Evolutionary conservation across 441 rosid species (phyloP), one percentile per base, ranked within the genome.

Genomic region (Gossypium gossypioides): DNA sequence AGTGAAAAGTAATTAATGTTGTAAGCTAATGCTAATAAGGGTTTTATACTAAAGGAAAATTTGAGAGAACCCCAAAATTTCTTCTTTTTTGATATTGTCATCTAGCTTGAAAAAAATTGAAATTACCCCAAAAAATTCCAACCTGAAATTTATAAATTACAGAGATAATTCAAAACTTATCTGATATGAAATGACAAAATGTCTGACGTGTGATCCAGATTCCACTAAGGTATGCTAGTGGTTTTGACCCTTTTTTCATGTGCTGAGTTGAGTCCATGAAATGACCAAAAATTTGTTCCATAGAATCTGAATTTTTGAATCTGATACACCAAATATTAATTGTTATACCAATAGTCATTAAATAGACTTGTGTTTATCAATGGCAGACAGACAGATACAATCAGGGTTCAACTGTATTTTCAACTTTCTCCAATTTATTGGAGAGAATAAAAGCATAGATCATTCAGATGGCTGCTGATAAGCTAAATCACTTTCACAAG

Each of bases 161-260:
- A 37, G 44, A 37, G 44, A 37, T 37, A 37, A 37, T 37, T 37
- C 44, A 18, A 52, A 52, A 16, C 10, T 52, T 56, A 22, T 9
- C 6, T 12, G 24, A 56, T 56, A 22, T 21, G 27, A 56, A 56
- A 22, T 22, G 60, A 56, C 29, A 58, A 46, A 77, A 54, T 46
- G 9, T 71, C 62, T 76, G 77, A 67, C 72, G 34, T 73, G 21
- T 52, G 78, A 81, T 71, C 66, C 60, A 77, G 81, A 81, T 62
- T 62, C 82, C 84, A 76, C 73, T 69, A 27, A 19, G 37, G 25
- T 13, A 54, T 15, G 25, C 37, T 22, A 34, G 22, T 29, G 34
- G 62, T 10, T 22, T 57, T 24, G 16, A 22, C 34, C 61, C 10
- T 57, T 57, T 22, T 57, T 22, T 57, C 62, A 24, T 57, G 57